phyloP scores from a whole-genome alignment of 305 asterid genomes.

The Fraxinus nigra region DNA sequence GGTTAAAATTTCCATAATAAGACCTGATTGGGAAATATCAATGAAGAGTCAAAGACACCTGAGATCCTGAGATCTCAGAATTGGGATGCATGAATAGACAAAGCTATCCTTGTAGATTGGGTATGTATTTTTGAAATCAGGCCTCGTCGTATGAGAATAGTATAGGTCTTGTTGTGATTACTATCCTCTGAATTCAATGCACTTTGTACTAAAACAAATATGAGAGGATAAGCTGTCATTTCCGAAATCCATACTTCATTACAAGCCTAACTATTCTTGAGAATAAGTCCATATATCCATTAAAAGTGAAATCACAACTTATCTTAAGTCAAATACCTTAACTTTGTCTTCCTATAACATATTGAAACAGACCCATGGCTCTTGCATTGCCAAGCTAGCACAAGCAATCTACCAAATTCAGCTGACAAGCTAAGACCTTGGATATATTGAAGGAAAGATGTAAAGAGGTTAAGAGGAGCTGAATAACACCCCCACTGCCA shows the following conservation, averaged over 20 bases:
- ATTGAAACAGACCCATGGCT: neutral
- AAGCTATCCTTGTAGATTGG: neutral
- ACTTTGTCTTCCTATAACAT: neutral
- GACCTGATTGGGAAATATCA: neutral
- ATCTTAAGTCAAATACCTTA: neutral
- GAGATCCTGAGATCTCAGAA: neutral
- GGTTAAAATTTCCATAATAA: neutral
- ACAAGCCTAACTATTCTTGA: neutral
- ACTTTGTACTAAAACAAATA: neutral
- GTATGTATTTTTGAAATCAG: neutral
- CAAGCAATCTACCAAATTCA: neutral
- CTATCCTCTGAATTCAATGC: neutral
- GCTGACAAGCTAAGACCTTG: neutral
- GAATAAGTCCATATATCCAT: neutral
- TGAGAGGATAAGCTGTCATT: neutral
- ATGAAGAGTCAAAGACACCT: neutral
- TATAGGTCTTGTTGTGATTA: neutral
- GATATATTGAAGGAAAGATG: neutral
- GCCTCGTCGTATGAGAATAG: neutral
- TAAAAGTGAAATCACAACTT: neutral
- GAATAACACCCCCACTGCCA: neutral
- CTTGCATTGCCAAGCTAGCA: neutral
- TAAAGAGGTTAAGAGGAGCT: neutral
- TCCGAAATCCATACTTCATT: neutral
- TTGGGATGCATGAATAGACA: neutral